Conservation (phyloP, 2,329 filamentous ascomycete species). For the Epichloe gansuensis region DNA sequence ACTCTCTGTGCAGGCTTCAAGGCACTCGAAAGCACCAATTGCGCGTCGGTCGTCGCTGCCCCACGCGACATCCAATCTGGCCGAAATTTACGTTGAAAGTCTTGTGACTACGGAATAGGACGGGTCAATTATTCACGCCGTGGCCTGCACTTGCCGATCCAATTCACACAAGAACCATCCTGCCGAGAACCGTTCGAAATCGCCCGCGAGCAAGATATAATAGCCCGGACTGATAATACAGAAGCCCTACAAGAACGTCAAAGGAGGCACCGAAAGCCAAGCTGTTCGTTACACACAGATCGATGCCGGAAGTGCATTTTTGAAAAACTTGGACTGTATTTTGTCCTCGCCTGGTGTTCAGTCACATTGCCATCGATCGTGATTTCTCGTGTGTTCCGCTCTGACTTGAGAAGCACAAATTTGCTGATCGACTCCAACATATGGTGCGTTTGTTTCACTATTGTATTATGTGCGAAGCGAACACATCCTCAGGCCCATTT, state of each 20-base stretch:
- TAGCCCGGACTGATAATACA: background rate
- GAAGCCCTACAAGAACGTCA: background rate
- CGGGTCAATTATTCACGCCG: background rate
- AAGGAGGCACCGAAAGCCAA: background rate
- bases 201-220: background rate
- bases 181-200: background rate
- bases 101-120: background rate
- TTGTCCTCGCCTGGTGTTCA: background rate
- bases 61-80: background rate
- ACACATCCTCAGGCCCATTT: background rate
- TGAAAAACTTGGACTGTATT: background rate
- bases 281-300: background rate
- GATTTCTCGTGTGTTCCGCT: too few species aligned
- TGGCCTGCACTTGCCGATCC: background rate
- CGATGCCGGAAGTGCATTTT: background rate
- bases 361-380: background rate
- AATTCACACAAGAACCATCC: background rate
- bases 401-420: background rate
- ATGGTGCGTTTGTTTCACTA: conserved; percentile 1
- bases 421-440: background rate
- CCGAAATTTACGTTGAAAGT: background rate
- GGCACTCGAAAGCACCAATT: background rate
- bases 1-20: background rate
- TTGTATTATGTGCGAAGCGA: background rate
- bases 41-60: background rate